These are phyloP conservation scores for Nakaseomyces bracarensis DNA, from an alignment of 1,139 yeast genomes.

Conservation along the genomic window DNA sequence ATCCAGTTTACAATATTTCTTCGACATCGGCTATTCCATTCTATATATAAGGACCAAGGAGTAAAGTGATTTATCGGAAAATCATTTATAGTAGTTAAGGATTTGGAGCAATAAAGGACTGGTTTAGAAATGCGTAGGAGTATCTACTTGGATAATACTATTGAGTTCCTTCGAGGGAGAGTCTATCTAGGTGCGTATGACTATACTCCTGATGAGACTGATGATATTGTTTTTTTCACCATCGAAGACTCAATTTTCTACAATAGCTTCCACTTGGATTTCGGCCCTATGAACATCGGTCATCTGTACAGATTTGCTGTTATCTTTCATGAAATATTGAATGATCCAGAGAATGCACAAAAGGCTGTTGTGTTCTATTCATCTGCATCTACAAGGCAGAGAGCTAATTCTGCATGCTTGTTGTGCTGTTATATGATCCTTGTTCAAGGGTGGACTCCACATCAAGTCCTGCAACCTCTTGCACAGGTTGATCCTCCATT, in stretches of 20 bases:
- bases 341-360: slow-evolving; percentile 74
- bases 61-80: too few relatives aligned
- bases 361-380: slow-evolving; percentile 90
- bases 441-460: slow-evolving; percentile 97
- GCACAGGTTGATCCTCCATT: slow-evolving; percentile 90
- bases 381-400: slow-evolving; percentile 64
- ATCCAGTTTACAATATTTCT: too few relatives aligned
- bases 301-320: slow-evolving; percentile 93
- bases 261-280: slow-evolving; percentile 88
- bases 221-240: slow-evolving; percentile 74
- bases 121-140: slow-evolving; percentile 2
- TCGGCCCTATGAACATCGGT: slow-evolving; percentile 92
- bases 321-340: slow-evolving; percentile 79
- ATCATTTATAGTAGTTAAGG: too few relatives aligned
- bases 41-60: too few relatives aligned
- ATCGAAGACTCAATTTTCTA: slow-evolving; percentile 88
- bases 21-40: too few relatives aligned
- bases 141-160: slow-evolving; percentile 28
- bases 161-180: slow-evolving; percentile 46
- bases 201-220: slow-evolving; percentile 66
- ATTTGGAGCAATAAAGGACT: not conserved
- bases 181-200: slow-evolving; percentile 89
- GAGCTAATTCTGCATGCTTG: slow-evolving; percentile 92
- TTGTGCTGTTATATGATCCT: slow-evolving; percentile 90
- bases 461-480: slow-evolving; percentile 89